These are phyloP conservation scores for Pseudonitzschia multistriata DNA, from an alignment of 108 stramenopile genomes.

Conservation along the genomic window DNA sequence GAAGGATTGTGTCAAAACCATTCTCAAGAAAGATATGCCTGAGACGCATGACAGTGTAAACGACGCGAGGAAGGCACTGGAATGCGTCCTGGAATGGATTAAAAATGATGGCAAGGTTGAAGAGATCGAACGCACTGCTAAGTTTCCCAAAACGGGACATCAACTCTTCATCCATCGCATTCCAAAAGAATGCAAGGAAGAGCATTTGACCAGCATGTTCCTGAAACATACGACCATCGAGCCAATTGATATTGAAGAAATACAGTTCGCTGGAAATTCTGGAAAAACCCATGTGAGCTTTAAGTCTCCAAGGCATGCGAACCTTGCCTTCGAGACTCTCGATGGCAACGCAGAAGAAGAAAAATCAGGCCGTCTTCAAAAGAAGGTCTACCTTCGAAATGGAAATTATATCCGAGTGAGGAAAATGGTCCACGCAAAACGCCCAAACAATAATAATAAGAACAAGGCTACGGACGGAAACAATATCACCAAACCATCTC, in stretches of 20 bases:
- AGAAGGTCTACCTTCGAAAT: slow-evolving; percentile 73
- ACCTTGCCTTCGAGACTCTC: slow-evolving; percentile 69
- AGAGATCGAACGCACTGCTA: slow-evolving; percentile 45
- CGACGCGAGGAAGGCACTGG: slow-evolving; percentile 75
- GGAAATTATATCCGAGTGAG: slow-evolving; percentile 76
- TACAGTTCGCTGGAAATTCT: slow-evolving; percentile 57
- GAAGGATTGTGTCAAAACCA: slow-evolving; percentile 60
- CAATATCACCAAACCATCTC: not conserved
- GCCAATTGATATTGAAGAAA: slow-evolving; percentile 57
- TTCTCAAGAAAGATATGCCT: slow-evolving; percentile 76
- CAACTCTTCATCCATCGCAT: slow-evolving; percentile 82
- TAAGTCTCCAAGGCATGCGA: slow-evolving; percentile 54
- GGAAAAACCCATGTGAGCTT: slow-evolving; percentile 79
- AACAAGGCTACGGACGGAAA: slow-evolving; percentile 1
- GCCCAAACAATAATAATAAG: not conserved
- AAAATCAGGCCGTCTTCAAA: slow-evolving; percentile 79
- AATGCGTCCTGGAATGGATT: slow-evolving; percentile 51
- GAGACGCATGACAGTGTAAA: slow-evolving; percentile 85
- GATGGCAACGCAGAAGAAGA: slow-evolving; percentile 62
- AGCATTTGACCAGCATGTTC: slow-evolving; percentile 72
- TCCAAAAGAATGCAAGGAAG: slow-evolving; percentile 43
- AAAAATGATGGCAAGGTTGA: slow-evolving; percentile 61
- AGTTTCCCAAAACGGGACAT: slow-evolving; percentile 14
- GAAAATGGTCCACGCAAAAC: slow-evolving; percentile 56
- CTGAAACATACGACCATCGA: slow-evolving; percentile 57